These are phyloP conservation scores for Colletotrichum agaves DNA, from an alignment of 2,329 filamentous ascomycete genomes.

Conservation along the genomic window DNA sequence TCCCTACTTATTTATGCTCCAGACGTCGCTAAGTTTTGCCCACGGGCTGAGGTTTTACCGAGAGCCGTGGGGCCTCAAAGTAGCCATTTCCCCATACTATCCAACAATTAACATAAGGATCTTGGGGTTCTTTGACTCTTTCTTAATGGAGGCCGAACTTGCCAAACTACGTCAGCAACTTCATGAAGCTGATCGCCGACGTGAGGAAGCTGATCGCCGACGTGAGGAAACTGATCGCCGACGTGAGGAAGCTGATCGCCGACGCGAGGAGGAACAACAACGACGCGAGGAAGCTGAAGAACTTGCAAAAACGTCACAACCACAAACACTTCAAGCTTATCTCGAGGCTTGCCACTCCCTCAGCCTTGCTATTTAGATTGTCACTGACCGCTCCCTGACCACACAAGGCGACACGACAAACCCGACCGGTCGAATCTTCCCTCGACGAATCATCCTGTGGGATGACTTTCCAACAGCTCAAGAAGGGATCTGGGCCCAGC, in stretches of 20 bases:
- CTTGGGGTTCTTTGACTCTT: neutral
- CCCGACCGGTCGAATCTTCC: conserved; percentile 47
- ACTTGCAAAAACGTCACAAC: conserved; percentile 35
- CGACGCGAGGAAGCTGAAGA: neutral
- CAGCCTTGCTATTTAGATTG: conserved; percentile 44
- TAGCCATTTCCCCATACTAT: no score
- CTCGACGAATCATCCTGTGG: conserved; percentile 51
- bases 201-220: conserved; percentile 27
- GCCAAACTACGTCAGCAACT: neutral
- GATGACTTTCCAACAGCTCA: conserved; percentile 45
- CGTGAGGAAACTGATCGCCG: neutral
- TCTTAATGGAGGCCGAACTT: neutral
- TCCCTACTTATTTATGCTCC: no score
- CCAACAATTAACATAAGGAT: neutral
- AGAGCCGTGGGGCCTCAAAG: no score
- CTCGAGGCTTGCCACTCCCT: conserved; percentile 49
- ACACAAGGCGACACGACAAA: conserved; percentile 49
- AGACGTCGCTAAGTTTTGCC: no score
- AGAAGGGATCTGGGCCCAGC: conserved; percentile 46
- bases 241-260: conserved; percentile 26
- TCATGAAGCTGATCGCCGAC: neutral
- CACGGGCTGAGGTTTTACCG: no score
- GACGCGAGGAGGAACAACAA: conserved; percentile 38
- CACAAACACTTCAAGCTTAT: conserved; percentile 43
- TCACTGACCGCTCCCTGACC: conserved; percentile 46